Conservation (phyloP, 2,329 filamentous ascomycete species). For the Pestalotiopsis sp. region DNA sequence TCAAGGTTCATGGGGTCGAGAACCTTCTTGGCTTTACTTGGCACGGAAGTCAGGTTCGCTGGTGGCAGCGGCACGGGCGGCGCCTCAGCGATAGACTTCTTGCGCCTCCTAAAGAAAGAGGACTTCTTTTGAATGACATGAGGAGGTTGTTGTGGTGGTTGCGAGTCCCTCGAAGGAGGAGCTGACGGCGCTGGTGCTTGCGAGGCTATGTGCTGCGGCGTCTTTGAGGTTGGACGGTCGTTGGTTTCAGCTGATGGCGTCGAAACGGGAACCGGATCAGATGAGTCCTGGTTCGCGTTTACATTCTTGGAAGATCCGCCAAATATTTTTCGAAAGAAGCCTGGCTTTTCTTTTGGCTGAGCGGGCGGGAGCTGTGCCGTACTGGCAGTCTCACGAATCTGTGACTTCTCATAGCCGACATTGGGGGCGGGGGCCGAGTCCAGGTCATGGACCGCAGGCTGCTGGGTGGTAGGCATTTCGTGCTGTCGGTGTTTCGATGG, state of each 20-base stretch:
- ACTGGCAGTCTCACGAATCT: slow-evolving; percentile 55
- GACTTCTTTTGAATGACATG: slow-evolving; percentile 83
- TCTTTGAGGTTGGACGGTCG: slow-evolving; percentile 41
- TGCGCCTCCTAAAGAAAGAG: slow-evolving; percentile 90
- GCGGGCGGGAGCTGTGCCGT: slow-evolving; percentile 33
- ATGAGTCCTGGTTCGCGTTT: slow-evolving; percentile 27
- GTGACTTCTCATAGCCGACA: slow-evolving; percentile 62
- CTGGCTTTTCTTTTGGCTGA: slow-evolving; percentile 69
- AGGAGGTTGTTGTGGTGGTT: slow-evolving; percentile 39
- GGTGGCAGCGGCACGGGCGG: slow-evolving; percentile 49
- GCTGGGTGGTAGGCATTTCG: slow-evolving; percentile 26
- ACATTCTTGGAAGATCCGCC: slow-evolving; percentile 71
- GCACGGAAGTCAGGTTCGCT: slow-evolving; percentile 22
- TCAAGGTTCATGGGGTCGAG: slow-evolving; percentile 32
- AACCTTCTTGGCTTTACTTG: slow-evolving; percentile 16
- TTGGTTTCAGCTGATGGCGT: slow-evolving; percentile 39
- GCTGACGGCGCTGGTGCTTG: slow-evolving; percentile 48
- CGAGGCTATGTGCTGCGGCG: slow-evolving; percentile 45
- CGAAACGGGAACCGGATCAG: slow-evolving; percentile 33
- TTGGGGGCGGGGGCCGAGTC: slow-evolving; percentile 62
- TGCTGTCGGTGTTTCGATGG: slow-evolving; percentile 5
- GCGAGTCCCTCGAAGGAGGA: slow-evolving; percentile 56
- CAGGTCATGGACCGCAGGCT: slow-evolving; percentile 35
- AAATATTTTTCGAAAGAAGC: slow-evolving; percentile 94
- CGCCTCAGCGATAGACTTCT: slow-evolving; percentile 84